A percentile compares a stretch with the other conserved stretches of the same genome.
Evolutionary conservation across 768 basidiomycete genomes (phyloP).

Genomic region (Dentipellis fragilis): DNA sequence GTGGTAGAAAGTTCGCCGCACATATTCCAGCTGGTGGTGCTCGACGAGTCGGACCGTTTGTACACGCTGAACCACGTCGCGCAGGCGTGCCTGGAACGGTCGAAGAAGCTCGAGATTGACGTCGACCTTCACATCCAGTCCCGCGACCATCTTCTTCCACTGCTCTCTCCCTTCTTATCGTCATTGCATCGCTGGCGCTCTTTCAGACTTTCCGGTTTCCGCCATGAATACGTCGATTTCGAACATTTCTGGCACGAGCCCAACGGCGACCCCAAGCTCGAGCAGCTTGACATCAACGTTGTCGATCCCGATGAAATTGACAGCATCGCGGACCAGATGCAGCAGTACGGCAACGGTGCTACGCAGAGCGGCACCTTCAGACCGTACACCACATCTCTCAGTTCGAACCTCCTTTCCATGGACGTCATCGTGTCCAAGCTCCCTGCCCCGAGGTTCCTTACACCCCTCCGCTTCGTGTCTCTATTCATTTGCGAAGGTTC

Average conservation of each 20-base stretch:
- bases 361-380: constrained; percentile 3
- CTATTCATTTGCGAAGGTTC: constrained; percentile 46
- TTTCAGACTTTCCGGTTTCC: constrained; percentile 29
- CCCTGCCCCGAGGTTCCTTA: constrained; percentile 33
- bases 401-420: constrained; percentile 23
- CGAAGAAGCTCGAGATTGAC: constrained; percentile 43
- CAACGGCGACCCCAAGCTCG: constrained; percentile 10
- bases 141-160: constrained; percentile 44
- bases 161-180: constrained; percentile 53
- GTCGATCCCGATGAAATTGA: constrained; percentile 10
- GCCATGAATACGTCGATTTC: constrained; percentile 23
- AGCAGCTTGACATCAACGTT: constrained; percentile 17
- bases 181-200: constrained; percentile 49
- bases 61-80: constrained; percentile 37
- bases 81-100: constrained; percentile 42
- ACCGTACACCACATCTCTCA: constrained; percentile 11
- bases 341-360: neutral
- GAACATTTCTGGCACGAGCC: constrained; percentile 18
- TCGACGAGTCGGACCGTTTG: constrained; percentile 32
- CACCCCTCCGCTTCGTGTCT: constrained; percentile 44
- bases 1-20: constrained; percentile 43
- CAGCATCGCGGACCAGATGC: constrained; percentile 3
- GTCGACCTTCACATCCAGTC: constrained; percentile 39
- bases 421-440: constrained; percentile 39
- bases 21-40: constrained; percentile 48